Conservation (phyloP, 148 eudicot genomes). For the Rhododendron griersonianum region DNA sequence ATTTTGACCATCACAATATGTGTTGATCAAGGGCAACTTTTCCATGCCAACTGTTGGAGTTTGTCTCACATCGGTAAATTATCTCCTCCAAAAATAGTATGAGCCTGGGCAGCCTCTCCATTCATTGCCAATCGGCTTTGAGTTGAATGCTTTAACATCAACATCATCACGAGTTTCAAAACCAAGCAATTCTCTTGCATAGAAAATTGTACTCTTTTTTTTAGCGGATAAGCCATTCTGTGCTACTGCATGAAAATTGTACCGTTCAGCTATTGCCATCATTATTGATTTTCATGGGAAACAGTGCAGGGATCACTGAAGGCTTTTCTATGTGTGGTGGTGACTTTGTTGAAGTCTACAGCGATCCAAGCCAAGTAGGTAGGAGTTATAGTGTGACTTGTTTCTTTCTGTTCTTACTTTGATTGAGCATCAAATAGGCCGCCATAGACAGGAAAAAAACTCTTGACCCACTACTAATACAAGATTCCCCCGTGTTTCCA, state of each 20-base stretch:
- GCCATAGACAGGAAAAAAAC: neutral
- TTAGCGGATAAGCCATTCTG: neutral
- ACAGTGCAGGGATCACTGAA: constrained; percentile 98
- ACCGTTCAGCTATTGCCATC: neutral
- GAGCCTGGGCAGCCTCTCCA: too few species aligned
- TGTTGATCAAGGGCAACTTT: neutral
- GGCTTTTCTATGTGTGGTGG: constrained; percentile 99
- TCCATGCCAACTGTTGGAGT: neutral
- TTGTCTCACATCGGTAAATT: too few species aligned
- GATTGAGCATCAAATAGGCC: neutral
- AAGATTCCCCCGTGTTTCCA: neutral
- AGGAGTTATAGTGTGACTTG: constrained; percentile 8
- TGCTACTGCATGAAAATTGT: neutral
- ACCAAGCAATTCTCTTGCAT: neutral
- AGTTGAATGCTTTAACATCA: too few species aligned
- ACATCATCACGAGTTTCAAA: neutral
- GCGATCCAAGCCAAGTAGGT: constrained; percentile 91
- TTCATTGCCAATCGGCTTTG: too few species aligned
- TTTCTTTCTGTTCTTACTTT: neutral
- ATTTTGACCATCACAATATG: neutral
- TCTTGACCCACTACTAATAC: neutral
- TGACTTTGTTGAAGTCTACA: constrained; percentile 95
- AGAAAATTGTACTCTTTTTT: neutral
- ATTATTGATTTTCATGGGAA: constrained; percentile 25
- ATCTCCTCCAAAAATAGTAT: too few species aligned